These are phyloP conservation scores for Apodospora peruviana DNA, from an alignment of 495 filamentous ascomycete genomes.

Conservation along the genomic window DNA sequence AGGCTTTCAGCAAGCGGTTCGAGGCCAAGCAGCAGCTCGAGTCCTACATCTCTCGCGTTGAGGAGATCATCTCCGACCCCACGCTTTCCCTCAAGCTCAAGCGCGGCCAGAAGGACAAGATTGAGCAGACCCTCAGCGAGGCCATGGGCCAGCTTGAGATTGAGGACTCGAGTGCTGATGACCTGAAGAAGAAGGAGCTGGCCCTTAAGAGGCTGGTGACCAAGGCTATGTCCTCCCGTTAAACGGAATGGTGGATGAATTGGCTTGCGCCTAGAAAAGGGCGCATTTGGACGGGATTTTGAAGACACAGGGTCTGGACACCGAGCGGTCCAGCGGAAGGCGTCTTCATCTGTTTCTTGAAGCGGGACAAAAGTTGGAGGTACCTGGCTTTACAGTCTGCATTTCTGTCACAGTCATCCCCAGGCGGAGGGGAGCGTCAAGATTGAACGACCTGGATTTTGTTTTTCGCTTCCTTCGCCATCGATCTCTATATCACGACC, in stretches of 20 bases:
- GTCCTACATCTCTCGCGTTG: conserved; percentile 97
- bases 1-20: conserved; percentile 98
- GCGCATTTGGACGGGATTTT: conserved; percentile 20
- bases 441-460: conserved; percentile 32
- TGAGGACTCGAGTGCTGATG: conserved; percentile 73
- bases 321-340: conserved; percentile 19
- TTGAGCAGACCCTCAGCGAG: conserved; percentile 72
- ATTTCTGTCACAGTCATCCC: conserved; percentile 21
- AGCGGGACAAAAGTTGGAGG: conserved; percentile 23
- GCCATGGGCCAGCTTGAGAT: conserved; percentile 47
- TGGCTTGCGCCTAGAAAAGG: conserved; percentile 28
- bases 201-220: conserved; percentile 96
- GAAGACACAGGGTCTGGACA: conserved; percentile 20
- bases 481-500: conserved; percentile 25
- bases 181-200: conserved; percentile 99
- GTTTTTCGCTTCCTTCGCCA: conserved; percentile 25
- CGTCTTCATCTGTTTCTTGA: conserved; percentile 28
- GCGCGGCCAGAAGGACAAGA: conserved; percentile 98
- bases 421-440: conserved; percentile 27
- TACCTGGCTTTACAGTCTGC: conserved; percentile 15
- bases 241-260: conserved; percentile 38
- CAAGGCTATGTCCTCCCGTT: conserved; percentile 90
- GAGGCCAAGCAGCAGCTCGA: conserved; percentile 98
- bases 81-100: conserved; percentile 95
- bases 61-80: conserved; percentile 97